Evolutionary conservation across 257 asterid species (phyloP).

Genomic region (Primulina eburnea): DNA sequence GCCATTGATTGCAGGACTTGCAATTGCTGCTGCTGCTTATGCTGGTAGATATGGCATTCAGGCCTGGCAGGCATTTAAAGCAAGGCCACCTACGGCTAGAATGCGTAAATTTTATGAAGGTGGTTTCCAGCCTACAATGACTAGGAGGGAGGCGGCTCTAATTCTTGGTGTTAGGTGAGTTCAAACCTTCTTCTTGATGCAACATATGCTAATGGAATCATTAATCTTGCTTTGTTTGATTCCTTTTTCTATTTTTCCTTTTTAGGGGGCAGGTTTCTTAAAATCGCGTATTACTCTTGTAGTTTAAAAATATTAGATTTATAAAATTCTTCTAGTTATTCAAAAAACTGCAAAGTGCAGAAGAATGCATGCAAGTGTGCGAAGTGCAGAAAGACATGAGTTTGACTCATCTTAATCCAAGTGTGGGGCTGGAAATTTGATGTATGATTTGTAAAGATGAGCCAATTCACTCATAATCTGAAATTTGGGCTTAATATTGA

Average conservation of each 20-base stretch:
- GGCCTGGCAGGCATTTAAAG: slow-evolving; percentile 86
- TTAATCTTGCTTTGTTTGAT: background rate
- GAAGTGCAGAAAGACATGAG: background rate
- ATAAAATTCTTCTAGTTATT: background rate
- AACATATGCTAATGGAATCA: background rate
- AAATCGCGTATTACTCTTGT: background rate
- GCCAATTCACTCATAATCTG: slow-evolving; percentile 1
- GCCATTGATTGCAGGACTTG: slow-evolving; percentile 68
- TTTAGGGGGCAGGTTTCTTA: slow-evolving; percentile 1
- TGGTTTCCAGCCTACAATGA: slow-evolving; percentile 88
- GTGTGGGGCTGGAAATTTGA: background rate
- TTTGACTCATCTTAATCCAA: background rate
- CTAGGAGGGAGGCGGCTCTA: slow-evolving; percentile 81
- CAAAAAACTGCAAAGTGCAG: background rate
- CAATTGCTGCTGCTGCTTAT: slow-evolving; percentile 75
- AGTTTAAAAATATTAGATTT: background rate
- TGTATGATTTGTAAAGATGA: background rate
- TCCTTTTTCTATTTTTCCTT: too few species aligned
- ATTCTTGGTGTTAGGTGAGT: slow-evolving; percentile 83
- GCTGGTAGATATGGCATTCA: slow-evolving; percentile 72
- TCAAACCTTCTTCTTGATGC: slow-evolving; percentile 2
- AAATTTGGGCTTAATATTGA: background rate
- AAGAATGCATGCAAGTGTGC: background rate
- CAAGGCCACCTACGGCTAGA: slow-evolving; percentile 76
- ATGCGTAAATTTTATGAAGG: slow-evolving; percentile 84